phyloP scores from a whole-genome alignment of 805 yeast species.

The Barnettozyma botsteinii region DNA sequence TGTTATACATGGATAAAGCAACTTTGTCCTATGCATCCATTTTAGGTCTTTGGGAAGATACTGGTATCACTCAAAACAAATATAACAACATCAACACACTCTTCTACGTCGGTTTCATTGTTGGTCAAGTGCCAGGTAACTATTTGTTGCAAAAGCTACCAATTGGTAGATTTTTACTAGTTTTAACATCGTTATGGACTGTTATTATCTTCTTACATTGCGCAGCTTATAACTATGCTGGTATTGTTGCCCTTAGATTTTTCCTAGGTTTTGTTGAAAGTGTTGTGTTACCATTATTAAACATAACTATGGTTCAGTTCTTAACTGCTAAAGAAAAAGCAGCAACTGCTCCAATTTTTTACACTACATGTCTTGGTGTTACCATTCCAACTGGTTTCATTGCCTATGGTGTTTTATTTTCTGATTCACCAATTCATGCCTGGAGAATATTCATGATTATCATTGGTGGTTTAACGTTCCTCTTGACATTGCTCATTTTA shows the following conservation, averaged over 20 bases:
- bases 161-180: conserved; percentile 34
- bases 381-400: conserved; percentile 49
- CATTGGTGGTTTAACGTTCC: conserved; percentile 48
- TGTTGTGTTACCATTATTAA: conserved; percentile 38
- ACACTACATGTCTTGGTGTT: conserved; percentile 44
- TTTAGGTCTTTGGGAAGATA: conserved; percentile 42
- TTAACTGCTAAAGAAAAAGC: conserved; percentile 44
- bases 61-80: conserved; percentile 36
- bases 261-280: conserved; percentile 47
- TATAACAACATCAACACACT: conserved; percentile 46
- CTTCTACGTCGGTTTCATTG: conserved; percentile 46
- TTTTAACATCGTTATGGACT: conserved; percentile 39
- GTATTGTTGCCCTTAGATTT: conserved; percentile 42
- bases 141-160: conserved; percentile 40
- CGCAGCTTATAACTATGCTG: conserved; percentile 39
- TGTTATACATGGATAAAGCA: conserved; percentile 48
- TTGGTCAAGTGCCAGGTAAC: conserved; percentile 41
- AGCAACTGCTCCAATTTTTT: conserved; percentile 48
- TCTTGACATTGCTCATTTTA: conserved; percentile 30
- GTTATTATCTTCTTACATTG: conserved; percentile 41
- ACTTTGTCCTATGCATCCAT: conserved; percentile 44
- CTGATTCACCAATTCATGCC: conserved; percentile 23
- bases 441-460: conserved; percentile 56
- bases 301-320: conserved; percentile 45
- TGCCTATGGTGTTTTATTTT: conserved; percentile 33